Evolutionary conservation across 192 early-diverging fungal genomes (phyloP).

Genomic region (Backusella luteola): DNA sequence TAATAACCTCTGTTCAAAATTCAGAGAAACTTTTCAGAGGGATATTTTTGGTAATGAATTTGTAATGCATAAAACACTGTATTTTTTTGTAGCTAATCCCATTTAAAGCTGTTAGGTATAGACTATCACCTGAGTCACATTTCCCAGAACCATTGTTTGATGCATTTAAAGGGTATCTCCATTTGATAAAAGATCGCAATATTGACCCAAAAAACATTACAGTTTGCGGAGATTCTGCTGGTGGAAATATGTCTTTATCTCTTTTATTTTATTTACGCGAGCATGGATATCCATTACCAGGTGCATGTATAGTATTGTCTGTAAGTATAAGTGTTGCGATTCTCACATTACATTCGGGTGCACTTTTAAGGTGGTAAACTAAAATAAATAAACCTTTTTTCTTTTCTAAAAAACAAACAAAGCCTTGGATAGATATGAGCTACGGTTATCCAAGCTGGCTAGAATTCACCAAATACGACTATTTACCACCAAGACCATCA

Average conservation of each 20-base stretch:
- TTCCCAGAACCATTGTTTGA: constrained; percentile 4
- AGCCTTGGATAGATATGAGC: constrained; percentile 54
- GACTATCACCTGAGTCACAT: background rate
- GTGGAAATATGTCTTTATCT: constrained; percentile 58
- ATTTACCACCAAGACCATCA: constrained; percentile 34
- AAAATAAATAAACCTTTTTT: background rate
- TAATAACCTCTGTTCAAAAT: background rate
- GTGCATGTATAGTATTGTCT: constrained; percentile 55
- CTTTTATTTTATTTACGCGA: constrained; percentile 59
- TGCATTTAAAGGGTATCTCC: background rate
- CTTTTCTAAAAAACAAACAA: background rate
- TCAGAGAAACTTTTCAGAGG: constrained; percentile 1
- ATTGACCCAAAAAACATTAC: constrained; percentile 58
- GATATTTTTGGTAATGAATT: constrained; percentile 15
- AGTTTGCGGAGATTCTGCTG: constrained; percentile 67
- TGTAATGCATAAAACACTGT: background rate
- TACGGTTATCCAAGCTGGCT: constrained; percentile 46
- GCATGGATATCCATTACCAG: constrained; percentile 37
- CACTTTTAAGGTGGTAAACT: constrained; percentile 28
- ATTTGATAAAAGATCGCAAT: constrained; percentile 46
- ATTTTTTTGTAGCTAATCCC: background rate
- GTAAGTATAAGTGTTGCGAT: constrained; percentile 26
- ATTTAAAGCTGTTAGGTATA: background rate
- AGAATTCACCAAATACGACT: constrained; percentile 31
- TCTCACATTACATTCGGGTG: background rate